A percentile compares a stretch with the other conserved stretches of the same genome.
Conservation (phyloP, 163 green algal genomes). For the Scenedesmus sp. region DNA sequence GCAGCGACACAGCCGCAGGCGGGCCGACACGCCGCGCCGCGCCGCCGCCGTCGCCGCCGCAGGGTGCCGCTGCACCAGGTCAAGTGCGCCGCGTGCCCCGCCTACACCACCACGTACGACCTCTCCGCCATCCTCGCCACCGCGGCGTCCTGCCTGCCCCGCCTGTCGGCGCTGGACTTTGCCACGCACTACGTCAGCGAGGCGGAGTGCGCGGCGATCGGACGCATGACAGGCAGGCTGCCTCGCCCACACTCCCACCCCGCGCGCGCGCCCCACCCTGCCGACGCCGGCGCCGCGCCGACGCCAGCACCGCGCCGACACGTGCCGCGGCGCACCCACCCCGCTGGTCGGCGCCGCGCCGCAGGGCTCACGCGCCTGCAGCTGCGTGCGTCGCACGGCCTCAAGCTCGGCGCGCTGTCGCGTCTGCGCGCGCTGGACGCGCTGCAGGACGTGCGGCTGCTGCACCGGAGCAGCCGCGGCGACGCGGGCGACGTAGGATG, state of each 20-base stretch:
- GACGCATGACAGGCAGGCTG: conserved; percentile 42
- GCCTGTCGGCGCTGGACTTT: conserved; percentile 32
- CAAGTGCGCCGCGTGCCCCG: conserved; percentile 31
- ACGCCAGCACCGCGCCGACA: too few species aligned
- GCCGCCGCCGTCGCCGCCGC: too few species aligned
- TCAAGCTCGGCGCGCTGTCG: not conserved
- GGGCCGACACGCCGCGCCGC: too few species aligned
- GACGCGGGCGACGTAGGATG: too few species aligned
- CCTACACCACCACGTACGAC: conserved; percentile 38
- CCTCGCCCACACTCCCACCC: too few species aligned
- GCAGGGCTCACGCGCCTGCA: conserved; percentile 28
- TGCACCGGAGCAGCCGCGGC: too few species aligned
- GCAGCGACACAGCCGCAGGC: too few species aligned
- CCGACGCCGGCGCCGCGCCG: too few species aligned
- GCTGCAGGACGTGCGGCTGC: too few species aligned
- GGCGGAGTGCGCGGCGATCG: conserved; percentile 41
- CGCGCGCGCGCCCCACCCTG: not conserved
- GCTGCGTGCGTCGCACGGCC: conserved; percentile 23
- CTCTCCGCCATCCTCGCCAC: conserved; percentile 37
- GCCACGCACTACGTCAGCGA: conserved; percentile 45
- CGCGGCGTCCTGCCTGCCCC: conserved; percentile 8
- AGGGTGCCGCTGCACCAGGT: conserved; percentile 19
- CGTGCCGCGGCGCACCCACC: too few species aligned
- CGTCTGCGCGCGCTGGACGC: not conserved
- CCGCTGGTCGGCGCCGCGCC: not conserved